Base-by-base conservation (phyloP, 2,329 filamentous ascomycete species). In the Colletotrichum chrysophilum region DNA sequence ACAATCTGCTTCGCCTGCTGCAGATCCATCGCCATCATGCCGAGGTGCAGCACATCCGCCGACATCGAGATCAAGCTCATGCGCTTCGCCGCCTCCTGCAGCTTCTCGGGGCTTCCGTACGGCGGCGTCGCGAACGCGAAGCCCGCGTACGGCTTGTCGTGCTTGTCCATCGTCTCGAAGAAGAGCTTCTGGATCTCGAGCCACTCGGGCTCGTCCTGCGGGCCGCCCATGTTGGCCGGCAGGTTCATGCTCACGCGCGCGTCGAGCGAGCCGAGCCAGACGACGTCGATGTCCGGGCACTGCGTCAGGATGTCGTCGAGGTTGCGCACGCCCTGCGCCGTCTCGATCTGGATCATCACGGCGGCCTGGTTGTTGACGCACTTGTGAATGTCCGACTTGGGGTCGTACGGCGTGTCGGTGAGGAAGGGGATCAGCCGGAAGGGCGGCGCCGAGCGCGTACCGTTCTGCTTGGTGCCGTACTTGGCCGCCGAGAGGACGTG, bases 261-360 rank as follows among this genome's bases (percentile, higher is more conserved):
- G 80, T 89, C 88, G 21, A 89, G 82, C 7, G 79, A 79, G 64
- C 88, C 87, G 2, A 89, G 83, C 87, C 87, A 89, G 18, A 88
- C 86, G 21, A 84, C 79, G 78, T 89, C 87, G 34, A 89, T 87
- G 55, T 88, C 85, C 2, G 86, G 85, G 30, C 83, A 83, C 73
- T 84, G 85, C 16, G 86, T 87, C 34, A 89, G 83, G 71, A 89
- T 88, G 52, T 82, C 86, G 76, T 89, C 87, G n/a, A 89, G 85
- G 78, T 89, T 88, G 68, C 86, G 79, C 73, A 88, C 81, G 58
- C 83, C 87, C 67, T 83, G 80, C 6, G 85, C 78, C 1, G 83
- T 81, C 79, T 89, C 88, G 52, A 89, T 86, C 79, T 89, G 87
- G 64, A 89, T 87, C 81, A 88, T 85, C 73, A 89, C 80, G 61